These are phyloP conservation scores for Ochetophila trinervis DNA, from an alignment of 306 rosid species.

Conservation along the genomic window DNA sequence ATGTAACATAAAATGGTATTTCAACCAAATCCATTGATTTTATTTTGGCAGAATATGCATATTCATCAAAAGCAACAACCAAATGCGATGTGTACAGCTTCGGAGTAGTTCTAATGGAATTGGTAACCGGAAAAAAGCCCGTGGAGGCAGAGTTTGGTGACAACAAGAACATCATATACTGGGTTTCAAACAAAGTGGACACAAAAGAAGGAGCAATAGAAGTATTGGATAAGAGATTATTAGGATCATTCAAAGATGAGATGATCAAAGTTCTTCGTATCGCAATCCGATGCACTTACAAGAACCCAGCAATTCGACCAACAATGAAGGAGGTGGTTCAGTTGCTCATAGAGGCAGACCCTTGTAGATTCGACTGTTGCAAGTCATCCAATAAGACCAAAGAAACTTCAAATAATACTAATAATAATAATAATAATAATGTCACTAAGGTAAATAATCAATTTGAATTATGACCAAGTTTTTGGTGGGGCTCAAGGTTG, in stretches of 20 bases:
- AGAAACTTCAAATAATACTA: conserved; percentile 37
- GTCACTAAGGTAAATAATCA: conserved; percentile 38
- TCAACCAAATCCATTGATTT: conserved; percentile 15
- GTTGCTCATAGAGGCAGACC: conserved; percentile 65
- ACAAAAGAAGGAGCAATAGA: conserved; percentile 80
- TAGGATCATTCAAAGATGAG: conserved; percentile 53
- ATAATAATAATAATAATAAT: conserved; percentile 3
- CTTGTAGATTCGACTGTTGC: conserved; percentile 46
- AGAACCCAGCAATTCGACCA: conserved; percentile 76
- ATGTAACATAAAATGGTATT: neutral
- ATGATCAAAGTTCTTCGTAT: conserved; percentile 68
- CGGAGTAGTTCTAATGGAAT: conserved; percentile 89
- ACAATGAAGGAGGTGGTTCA: conserved; percentile 94
- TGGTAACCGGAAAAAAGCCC: conserved; percentile 88
- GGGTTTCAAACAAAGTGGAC: conserved; percentile 90
- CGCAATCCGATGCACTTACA: conserved; percentile 86
- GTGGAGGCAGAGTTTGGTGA: conserved; percentile 89
- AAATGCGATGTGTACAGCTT: conserved; percentile 95
- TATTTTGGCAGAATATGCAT: conserved; percentile 81
- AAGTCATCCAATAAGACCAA: conserved; percentile 52
- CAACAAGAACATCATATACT: conserved; percentile 71
- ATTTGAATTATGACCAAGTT: conserved; percentile 27
- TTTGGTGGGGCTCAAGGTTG: conserved; percentile 19
- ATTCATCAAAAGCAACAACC: conserved; percentile 83
- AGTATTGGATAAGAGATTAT: conserved; percentile 59